A percentile compares a stretch with the other conserved stretches of the same genome.
These are phyloP conservation scores for Paracoccidioides brasiliensis DNA, from an alignment of 2,329 filamentous ascomycete genomes.

Conservation along the genomic window DNA sequence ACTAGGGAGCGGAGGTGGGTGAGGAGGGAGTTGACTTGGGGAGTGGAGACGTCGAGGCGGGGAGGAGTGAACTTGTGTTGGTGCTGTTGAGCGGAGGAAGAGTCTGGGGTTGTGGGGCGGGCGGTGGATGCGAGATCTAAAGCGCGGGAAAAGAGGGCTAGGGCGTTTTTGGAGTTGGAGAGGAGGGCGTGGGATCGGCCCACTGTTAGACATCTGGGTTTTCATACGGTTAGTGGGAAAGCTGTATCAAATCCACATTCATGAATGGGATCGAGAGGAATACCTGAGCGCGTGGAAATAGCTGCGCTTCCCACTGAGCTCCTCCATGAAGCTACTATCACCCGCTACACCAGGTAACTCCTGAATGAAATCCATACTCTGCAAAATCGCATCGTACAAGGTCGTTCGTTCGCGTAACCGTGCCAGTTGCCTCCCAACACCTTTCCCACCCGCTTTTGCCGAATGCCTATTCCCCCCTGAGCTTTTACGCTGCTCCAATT, in stretches of 20 bases:
- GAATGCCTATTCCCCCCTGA: constrained; percentile 34
- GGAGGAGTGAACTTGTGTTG: constrained; percentile 37
- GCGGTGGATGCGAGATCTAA: constrained; percentile 44
- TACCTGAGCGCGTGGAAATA: constrained; percentile 88
- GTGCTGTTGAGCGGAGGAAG: constrained; percentile 35
- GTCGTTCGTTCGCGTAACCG: constrained; percentile 76
- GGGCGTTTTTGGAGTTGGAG: constrained; percentile 59
- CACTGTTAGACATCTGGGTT: constrained; percentile 59
- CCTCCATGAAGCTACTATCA: constrained; percentile 60
- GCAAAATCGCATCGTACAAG: constrained; percentile 78
- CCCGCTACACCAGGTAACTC: constrained; percentile 82
- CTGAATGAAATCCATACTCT: constrained; percentile 80
- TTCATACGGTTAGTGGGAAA: constrained; percentile 10
- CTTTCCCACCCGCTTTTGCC: constrained; percentile 46
- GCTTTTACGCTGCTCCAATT: constrained; percentile 29
- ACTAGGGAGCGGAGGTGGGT: constrained; percentile 56
- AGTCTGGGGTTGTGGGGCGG: constrained; percentile 30
- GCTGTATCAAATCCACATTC: background rate
- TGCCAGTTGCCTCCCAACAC: constrained; percentile 61
- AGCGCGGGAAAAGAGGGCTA: constrained; percentile 71
- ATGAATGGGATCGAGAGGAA: background rate
- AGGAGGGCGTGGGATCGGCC: constrained; percentile 71
- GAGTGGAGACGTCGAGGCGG: constrained; percentile 53
- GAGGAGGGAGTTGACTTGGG: constrained; percentile 47
- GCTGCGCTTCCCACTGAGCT: constrained; percentile 61